Evolutionary conservation across 139 green algal species (phyloP).

Genomic region (Zygnema cylindricum): DNA sequence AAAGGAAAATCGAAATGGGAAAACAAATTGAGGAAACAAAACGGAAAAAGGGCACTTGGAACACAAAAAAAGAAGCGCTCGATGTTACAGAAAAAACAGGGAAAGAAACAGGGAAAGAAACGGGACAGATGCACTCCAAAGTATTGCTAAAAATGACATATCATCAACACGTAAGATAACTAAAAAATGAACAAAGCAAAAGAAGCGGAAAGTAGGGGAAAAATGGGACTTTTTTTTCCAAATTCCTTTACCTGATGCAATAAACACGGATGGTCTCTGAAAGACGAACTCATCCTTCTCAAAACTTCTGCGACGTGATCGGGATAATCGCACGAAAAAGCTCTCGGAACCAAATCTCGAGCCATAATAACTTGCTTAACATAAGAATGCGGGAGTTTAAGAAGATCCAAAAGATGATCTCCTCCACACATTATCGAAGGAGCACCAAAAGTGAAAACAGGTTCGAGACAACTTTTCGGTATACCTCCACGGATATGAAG

Average conservation of each 20-base stretch:
- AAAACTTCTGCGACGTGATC: slow-evolving; percentile 79
- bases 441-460: slow-evolving; percentile 90
- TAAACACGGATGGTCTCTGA: slow-evolving; percentile 83
- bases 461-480: slow-evolving; percentile 63
- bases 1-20: slow-evolving; percentile 54
- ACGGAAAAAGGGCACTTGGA: too few species aligned
- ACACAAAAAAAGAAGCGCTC: slow-evolving; percentile 29
- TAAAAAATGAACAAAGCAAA: slow-evolving; percentile 5
- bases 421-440: slow-evolving; percentile 84
- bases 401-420: slow-evolving; percentile 46
- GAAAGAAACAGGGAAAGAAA: background rate
- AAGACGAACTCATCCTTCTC: slow-evolving; percentile 68
- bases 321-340: slow-evolving; percentile 96
- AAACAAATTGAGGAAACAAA: slow-evolving; percentile 41
- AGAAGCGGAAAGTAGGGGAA: background rate
- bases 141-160: background rate
- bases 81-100: background rate
- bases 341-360: slow-evolving; percentile 92
- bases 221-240: background rate
- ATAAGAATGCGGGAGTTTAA: slow-evolving; percentile 68
- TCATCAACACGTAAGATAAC: background rate
- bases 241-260: slow-evolving; percentile 28
- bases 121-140: background rate
- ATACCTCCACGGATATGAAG: slow-evolving; percentile 66
- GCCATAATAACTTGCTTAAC: slow-evolving; percentile 88